Conservation (phyloP, 495 filamentous ascomycete species). For the Neurospora terricola region DNA sequence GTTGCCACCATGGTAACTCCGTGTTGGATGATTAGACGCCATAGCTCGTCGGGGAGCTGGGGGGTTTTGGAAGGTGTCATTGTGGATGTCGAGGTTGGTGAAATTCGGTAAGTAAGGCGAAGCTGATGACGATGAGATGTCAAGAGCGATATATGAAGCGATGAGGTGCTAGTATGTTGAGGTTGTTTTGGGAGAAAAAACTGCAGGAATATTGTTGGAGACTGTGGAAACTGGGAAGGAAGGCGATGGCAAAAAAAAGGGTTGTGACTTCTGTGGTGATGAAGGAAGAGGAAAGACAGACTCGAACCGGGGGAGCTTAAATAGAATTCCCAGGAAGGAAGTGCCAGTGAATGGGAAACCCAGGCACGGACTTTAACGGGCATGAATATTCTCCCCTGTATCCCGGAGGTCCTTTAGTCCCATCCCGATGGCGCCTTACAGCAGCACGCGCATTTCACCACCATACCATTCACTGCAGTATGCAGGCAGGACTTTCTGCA, state of each 20-base stretch:
- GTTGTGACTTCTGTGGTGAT: background rate
- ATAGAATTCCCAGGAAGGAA: background rate
- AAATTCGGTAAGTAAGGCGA: background rate
- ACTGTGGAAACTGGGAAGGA: background rate
- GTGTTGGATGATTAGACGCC: background rate
- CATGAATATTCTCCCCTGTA: background rate
- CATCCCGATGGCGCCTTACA: background rate
- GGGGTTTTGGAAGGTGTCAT: background rate
- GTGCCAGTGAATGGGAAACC: background rate
- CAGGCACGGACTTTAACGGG: background rate
- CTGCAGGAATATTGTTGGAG: background rate
- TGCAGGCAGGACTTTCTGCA: background rate
- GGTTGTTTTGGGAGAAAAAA: rapidly evolving
- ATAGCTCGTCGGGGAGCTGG: background rate
- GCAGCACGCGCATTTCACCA: background rate
- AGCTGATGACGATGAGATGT: background rate
- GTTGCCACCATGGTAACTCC: background rate
- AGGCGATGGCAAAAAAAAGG: background rate
- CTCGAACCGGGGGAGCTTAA: background rate
- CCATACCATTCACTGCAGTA: background rate
- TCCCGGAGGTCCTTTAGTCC: background rate
- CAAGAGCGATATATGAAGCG: background rate
- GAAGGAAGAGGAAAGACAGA: background rate
- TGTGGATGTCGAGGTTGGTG: background rate
- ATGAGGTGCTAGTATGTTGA: background rate